Conservation (phyloP, 1,284 basidiomycete genomes). For the Heterobasidion parviporum region DNA sequence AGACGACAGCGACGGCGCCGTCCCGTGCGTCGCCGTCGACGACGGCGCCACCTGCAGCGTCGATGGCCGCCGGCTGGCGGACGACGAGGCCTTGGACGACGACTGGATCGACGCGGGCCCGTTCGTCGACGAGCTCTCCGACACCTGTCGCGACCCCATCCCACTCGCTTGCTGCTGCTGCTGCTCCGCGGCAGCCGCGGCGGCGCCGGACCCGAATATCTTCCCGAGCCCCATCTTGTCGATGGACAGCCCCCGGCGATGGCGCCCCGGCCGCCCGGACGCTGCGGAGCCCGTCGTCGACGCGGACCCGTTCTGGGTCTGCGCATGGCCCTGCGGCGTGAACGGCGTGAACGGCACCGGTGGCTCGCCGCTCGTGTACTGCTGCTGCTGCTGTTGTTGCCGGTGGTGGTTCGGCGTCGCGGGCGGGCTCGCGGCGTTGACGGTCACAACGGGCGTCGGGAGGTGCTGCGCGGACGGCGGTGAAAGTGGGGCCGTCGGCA, state of each 20-base stretch:
- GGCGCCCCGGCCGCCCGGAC: slow-evolving; percentile 33
- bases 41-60: slow-evolving; percentile 25
- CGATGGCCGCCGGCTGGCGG: slow-evolving; percentile 21
- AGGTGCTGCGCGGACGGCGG: slow-evolving; percentile 1
- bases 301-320: neutral
- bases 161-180: slow-evolving; percentile 15
- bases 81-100: slow-evolving; percentile 14
- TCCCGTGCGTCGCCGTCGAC: slow-evolving; percentile 10
- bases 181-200: neutral
- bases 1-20: neutral
- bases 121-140: slow-evolving; percentile 26
- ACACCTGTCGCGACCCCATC: slow-evolving; percentile 29
- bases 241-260: slow-evolving; percentile 56
- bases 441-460: slow-evolving; percentile 28
- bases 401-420: slow-evolving; percentile 20
- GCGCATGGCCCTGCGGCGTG: neutral
- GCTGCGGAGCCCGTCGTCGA: slow-evolving; percentile 20
- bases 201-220: slow-evolving; percentile 34
- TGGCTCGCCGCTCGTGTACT: slow-evolving; percentile 10
- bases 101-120: neutral
- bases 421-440: slow-evolving; percentile 44
- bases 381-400: slow-evolving; percentile 11
- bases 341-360: neutral
- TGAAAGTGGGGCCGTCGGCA: slow-evolving; percentile 4
- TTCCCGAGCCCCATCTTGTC: slow-evolving; percentile 71